Conservation (phyloP, 2,329 filamentous ascomycete species). For the Phialophora macrospora region DNA sequence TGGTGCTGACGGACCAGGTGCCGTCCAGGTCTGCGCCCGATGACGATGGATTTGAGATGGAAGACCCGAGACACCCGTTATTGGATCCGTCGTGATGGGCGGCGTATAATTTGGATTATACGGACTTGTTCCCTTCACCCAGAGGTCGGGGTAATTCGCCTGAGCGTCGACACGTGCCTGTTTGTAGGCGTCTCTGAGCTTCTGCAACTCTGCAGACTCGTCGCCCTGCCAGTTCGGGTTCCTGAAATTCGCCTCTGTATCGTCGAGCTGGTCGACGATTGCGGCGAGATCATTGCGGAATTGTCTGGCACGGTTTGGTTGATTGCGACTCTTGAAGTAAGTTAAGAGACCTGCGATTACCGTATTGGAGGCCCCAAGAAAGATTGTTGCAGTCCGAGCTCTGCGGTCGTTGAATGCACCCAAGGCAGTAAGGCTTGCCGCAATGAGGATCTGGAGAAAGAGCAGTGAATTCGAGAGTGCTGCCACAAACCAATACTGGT, state of each 20-base stretch:
- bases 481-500: conserved; percentile 31
- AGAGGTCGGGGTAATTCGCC: conserved; percentile 31
- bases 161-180: conserved; percentile 24
- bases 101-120: conserved; percentile 8
- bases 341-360: conserved; percentile 29
- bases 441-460: conserved; percentile 28
- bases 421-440: conserved; percentile 24
- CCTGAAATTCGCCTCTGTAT: conserved; percentile 28
- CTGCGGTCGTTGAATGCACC: conserved; percentile 24
- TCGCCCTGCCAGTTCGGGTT: conserved; percentile 12
- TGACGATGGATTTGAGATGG: not conserved
- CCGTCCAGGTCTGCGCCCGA: not conserved
- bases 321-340: conserved; percentile 32
- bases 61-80: not conserved
- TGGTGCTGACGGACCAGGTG: not conserved
- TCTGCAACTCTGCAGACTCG: conserved; percentile 13
- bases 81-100: not conserved
- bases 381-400: conserved; percentile 27
- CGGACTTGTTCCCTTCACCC: conserved; percentile 19
- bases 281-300: conserved; percentile 27
- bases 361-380: conserved; percentile 30
- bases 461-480: conserved; percentile 22
- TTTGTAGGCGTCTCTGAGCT: conserved; percentile 22
- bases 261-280: conserved; percentile 25
- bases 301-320: conserved; percentile 30